Percentiles rank a stretch among this genome's conserved stretches.
Conservation (phyloP, 2,329 filamentous ascomycete species). For the Fusarium chlamydosporum region DNA sequence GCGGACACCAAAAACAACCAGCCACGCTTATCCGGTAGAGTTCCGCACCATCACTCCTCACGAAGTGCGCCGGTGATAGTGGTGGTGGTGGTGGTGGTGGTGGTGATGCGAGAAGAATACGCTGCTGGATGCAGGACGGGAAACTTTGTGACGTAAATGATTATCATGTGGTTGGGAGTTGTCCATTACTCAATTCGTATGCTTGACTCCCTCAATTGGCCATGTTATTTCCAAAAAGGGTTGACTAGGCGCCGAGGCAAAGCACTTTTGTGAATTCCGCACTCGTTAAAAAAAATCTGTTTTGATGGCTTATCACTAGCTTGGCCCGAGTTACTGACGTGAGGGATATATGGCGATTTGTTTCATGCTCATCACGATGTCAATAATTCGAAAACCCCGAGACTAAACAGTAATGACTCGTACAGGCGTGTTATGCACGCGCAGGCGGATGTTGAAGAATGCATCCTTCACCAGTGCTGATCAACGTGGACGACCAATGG, state of each 20-base stretch:
- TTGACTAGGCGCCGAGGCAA: conserved; percentile 20
- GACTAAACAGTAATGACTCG: conserved; percentile 50
- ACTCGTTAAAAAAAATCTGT: conserved; percentile 21
- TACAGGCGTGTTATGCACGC: conserved; percentile 31
- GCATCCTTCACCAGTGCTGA: conserved; percentile 18
- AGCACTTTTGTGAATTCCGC: conserved; percentile 42
- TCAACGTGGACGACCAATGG: conserved; percentile 3
- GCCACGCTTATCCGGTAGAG: conserved; percentile 44
- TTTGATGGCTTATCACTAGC: conserved; percentile 41
- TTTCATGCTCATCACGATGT: conserved; percentile 36
- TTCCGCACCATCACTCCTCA: conserved; percentile 45
- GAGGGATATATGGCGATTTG: conserved; percentile 34
- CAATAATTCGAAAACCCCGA: conserved; percentile 42
- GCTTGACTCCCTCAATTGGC: conserved; percentile 38
- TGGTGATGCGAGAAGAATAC: conserved; percentile 36
- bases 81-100: conserved; percentile 9
- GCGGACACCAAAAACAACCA: conserved; percentile 40
- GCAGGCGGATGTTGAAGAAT: conserved; percentile 22
- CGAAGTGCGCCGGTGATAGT: conserved; percentile 20
- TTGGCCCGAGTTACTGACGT: conserved; percentile 20
- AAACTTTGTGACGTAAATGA: conserved; percentile 46
- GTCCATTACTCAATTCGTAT: conserved; percentile 31
- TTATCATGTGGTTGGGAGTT: conserved; percentile 36
- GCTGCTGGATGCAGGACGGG: conserved; percentile 27
- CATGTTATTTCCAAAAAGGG: conserved; percentile 37